phyloP scores from a whole-genome alignment of 202 grass and related monocot genomes.

The Schoenoplectus tabernaemontani region DNA sequence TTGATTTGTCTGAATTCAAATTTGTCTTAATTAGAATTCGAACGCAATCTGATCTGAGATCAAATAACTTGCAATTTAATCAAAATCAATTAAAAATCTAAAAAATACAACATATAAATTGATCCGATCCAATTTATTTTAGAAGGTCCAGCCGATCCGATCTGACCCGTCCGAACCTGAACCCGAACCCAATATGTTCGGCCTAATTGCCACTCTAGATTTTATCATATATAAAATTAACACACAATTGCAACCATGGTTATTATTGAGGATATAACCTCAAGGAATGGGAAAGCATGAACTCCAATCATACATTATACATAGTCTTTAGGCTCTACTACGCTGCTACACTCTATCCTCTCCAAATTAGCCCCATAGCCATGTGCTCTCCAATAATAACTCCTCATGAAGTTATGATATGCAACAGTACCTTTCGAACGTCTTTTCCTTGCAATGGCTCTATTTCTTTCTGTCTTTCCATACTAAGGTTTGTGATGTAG shows the following conservation, averaged over 20 bases:
- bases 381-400: conserved; percentile 46
- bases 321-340: conserved; percentile 42
- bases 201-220: no score
- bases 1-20: no score
- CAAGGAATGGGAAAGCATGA: conserved; percentile 1
- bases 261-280: background rate
- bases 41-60: no score
- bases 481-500: conserved; percentile 26
- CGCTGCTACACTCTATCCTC: conserved; percentile 8
- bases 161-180: no score
- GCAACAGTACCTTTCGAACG: conserved; percentile 38
- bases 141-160: no score
- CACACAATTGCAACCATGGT: background rate
- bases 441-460: conserved; percentile 23
- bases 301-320: conserved; percentile 52
- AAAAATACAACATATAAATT: no score
- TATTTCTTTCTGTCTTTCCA: conserved; percentile 21
- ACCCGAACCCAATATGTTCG: no score
- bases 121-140: no score
- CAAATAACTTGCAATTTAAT: no score
- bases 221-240: background rate
- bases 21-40: no score
- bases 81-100: no score
- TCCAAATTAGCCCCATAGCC: background rate
- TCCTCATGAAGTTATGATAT: conserved; percentile 35